These are phyloP conservation scores for Flaveria bidentis DNA, from an alignment of 129 eudicot species.

Conservation along the genomic window DNA sequence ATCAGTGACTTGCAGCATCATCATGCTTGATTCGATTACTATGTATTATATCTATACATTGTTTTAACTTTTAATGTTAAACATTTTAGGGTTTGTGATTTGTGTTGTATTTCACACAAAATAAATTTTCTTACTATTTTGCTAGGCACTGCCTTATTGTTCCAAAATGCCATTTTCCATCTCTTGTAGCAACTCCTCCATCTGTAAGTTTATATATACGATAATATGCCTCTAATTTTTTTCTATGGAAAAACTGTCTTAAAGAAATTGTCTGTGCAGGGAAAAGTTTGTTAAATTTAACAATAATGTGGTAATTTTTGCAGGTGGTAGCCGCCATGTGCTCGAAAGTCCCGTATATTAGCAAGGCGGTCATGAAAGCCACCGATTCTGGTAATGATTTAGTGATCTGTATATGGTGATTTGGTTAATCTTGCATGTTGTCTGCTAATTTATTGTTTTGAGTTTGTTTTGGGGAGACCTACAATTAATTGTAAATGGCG, in stretches of 20 bases:
- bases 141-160: conserved; percentile 86
- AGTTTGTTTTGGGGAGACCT: too few relatives aligned
- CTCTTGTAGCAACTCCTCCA: conserved; percentile 89
- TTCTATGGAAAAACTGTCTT: neutral
- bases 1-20: neutral
- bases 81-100: neutral
- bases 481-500: too few relatives aligned
- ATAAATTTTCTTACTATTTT: conserved; percentile 14
- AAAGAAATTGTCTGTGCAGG: neutral
- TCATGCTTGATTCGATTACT: neutral
- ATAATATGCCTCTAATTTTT: neutral
- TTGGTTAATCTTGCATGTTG: neutral
- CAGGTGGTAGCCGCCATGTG: conserved; percentile 94
- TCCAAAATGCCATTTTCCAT: conserved; percentile 77
- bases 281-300: neutral
- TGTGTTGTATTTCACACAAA: neutral
- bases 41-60: neutral
- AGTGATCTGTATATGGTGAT: conserved; percentile 6
- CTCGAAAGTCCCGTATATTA: conserved; percentile 84
- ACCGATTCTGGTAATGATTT: conserved; percentile 64
- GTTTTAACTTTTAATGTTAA: neutral
- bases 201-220: conserved; percentile 59
- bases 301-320: conserved; percentile 17
- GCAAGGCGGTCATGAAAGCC: conserved; percentile 95
- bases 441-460: neutral